These are phyloP conservation scores for Pseudogymnoascus sp. DNA, from an alignment of 2,329 filamentous ascomycete genomes.

Conservation along the genomic window DNA sequence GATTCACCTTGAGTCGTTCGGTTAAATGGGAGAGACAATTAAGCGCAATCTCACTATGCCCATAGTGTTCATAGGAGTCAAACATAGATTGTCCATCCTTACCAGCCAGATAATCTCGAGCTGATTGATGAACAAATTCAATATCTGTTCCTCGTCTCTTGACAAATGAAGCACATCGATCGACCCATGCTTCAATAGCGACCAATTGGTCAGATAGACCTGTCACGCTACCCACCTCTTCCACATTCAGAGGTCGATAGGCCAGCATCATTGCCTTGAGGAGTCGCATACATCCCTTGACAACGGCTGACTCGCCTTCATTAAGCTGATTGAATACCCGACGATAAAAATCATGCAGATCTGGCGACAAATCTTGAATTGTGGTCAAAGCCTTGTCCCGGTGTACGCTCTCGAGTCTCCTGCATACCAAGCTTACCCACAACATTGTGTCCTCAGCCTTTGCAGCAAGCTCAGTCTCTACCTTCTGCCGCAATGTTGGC, in stretches of 20 bases:
- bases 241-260: no score
- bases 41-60: slow-evolving; percentile 15
- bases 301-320: slow-evolving; percentile 13
- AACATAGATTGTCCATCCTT: slow-evolving; percentile 18
- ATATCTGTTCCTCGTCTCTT: slow-evolving; percentile 18
- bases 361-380: slow-evolving; percentile 20
- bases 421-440: no score
- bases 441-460: no score
- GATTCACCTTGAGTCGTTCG: slow-evolving; percentile 21
- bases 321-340: slow-evolving; percentile 19
- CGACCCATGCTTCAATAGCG: slow-evolving; percentile 12
- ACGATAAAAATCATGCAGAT: slow-evolving; percentile 22
- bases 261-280: slow-evolving; percentile 22
- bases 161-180: slow-evolving; percentile 24
- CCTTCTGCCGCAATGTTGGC: no score
- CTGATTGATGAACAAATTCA: slow-evolving; percentile 27
- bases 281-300: slow-evolving; percentile 19
- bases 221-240: no score
- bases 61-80: slow-evolving; percentile 14
- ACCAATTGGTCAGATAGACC: slow-evolving; percentile 11
- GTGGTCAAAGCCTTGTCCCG: slow-evolving; percentile 13
- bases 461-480: no score
- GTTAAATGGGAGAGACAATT: slow-evolving; percentile 23
- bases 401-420: slow-evolving; percentile 17
- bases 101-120: slow-evolving; percentile 23